Percentiles rank a stretch among this genome's conserved stretches.
Conservation (phyloP, 2,329 filamentous ascomycete genomes). For the Trichoderma aggressivum region DNA sequence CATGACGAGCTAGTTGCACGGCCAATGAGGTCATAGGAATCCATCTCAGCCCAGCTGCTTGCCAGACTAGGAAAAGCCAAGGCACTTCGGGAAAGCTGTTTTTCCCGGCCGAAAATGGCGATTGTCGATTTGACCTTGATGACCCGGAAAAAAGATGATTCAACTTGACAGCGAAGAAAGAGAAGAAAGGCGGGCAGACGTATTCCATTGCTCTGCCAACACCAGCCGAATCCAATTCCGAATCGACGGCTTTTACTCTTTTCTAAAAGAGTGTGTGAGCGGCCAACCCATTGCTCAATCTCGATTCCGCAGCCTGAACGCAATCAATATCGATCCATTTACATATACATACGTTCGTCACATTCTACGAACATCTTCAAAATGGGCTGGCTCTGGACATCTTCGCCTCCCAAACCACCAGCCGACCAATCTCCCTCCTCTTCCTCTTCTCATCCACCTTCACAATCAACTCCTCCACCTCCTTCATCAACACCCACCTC, state of each 20-base stretch:
- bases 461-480: slow-evolving; percentile 19
- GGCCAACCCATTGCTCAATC: not conserved
- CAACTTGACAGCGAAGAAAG: not conserved
- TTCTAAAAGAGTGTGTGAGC: not conserved
- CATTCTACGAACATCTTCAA: slow-evolving; percentile 20
- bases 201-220: not conserved
- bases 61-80: slow-evolving; percentile 19
- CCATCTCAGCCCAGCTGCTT: not conserved
- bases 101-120: slow-evolving; percentile 23
- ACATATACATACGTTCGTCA: not conserved
- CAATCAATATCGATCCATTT: not conserved
- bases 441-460: slow-evolving; percentile 22
- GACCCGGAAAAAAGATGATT: not conserved
- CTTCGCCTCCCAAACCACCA: slow-evolving; percentile 33
- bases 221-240: not conserved
- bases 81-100: slow-evolving; percentile 28
- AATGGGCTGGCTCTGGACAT: slow-evolving; percentile 64
- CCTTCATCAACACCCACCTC: slow-evolving; percentile 19
- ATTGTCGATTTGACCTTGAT: not conserved
- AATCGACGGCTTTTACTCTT: not conserved
- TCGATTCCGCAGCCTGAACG: not conserved
- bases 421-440: slow-evolving; percentile 25
- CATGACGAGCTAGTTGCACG: slow-evolving; percentile 11
- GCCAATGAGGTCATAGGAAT: slow-evolving; percentile 24
- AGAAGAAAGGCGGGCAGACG: not conserved